Evolutionary conservation across 2,329 filamentous ascomycete genomes (phyloP).

Genomic region (Hypomyces rosellus): DNA sequence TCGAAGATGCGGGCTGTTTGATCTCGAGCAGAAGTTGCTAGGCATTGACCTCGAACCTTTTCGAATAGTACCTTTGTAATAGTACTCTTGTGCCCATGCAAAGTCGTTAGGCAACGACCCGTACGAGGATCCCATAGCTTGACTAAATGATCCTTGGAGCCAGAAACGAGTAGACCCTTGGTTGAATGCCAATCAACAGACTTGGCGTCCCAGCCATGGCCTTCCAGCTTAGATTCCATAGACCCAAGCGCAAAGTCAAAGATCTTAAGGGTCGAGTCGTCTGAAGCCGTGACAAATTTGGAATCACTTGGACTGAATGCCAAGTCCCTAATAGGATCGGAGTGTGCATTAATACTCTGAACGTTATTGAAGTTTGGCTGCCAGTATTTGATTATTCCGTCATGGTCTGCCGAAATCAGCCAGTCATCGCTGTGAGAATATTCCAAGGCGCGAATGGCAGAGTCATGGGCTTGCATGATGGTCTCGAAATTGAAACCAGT

Average conservation of each 20-base stretch:
- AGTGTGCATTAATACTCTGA: constrained; percentile 85
- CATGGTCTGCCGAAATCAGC: constrained; percentile 92
- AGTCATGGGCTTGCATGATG: constrained; percentile 96
- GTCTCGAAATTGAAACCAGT: constrained; percentile 99
- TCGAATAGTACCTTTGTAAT: constrained; percentile 92
- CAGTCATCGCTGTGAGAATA: constrained; percentile 97
- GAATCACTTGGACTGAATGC: constrained; percentile 90
- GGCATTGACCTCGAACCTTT: constrained; percentile 70
- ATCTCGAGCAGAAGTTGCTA: constrained; percentile 89
- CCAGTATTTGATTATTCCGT: constrained; percentile 96
- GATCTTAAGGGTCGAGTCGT: constrained; percentile 89
- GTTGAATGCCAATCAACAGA: constrained; percentile 96
- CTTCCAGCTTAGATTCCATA: constrained; percentile 76
- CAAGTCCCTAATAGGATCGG: constrained; percentile 82
- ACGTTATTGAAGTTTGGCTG: constrained; percentile 99
- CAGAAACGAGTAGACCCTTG: constrained; percentile 89
- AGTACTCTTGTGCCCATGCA: constrained; percentile 96
- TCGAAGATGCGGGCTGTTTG: constrained; percentile 92
- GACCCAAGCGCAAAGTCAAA: constrained; percentile 88
- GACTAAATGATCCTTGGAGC: constrained; percentile 94
- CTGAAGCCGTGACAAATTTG: constrained; percentile 93
- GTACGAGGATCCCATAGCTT: constrained; percentile 98
- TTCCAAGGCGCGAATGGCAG: constrained; percentile 71
- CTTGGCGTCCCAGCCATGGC: constrained; percentile 98
- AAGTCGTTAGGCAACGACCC: constrained; percentile 80